Base-by-base conservation (phyloP, 345 rosid species). In the Xanthoceras sorbifolium region DNA sequence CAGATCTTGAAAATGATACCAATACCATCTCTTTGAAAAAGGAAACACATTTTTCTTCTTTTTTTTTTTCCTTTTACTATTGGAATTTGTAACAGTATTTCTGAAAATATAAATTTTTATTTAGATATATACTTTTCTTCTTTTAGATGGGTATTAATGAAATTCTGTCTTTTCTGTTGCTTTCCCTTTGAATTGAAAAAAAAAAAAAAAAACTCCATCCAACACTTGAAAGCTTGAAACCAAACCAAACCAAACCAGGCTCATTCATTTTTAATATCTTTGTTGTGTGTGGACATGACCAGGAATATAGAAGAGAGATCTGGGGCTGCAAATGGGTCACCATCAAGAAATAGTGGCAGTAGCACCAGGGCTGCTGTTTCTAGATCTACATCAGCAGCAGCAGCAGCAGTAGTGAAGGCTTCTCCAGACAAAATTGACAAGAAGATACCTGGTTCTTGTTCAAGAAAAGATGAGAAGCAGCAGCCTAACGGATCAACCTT, bases 301-400 rank as follows among this genome's bases (percentile, higher is more conserved):
- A 90, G 94, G 88, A 89, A 78, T 82, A 77, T 83, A 73, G 92
- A 89, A 79, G 90, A 87, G 75, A 84, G 83, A 74, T 77, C 84
- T 6, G 75, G 48, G 40, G 76, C 84, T 69, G 76, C 77, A 61
- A 90, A 75, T 84, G 89, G 88, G 75, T 88, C 88, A 69, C 89
- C 89, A 60, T 80, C 90, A 15, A 81, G 87, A 67, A 81, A 86
- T 67, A 78, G 75, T 75, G 79, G 46, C 64, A 80, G 81, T 18
- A 78, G 75, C 60, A 57, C 67, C 60, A 78, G 88, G 65, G 81
- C 76, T 20, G 62, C 62, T 77, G 82, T 78, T 52, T 85, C 92
- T 48, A 90, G 92, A 90, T 87, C 90, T 83, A 65, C 79, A 50
- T 9, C 57, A 4, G 82, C 75, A 0, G n/a, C n/a, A n/a, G n/a